phyloP scores from a whole-genome alignment of 1,139 yeast genomes.

The Schwanniomyces etchellsii region DNA sequence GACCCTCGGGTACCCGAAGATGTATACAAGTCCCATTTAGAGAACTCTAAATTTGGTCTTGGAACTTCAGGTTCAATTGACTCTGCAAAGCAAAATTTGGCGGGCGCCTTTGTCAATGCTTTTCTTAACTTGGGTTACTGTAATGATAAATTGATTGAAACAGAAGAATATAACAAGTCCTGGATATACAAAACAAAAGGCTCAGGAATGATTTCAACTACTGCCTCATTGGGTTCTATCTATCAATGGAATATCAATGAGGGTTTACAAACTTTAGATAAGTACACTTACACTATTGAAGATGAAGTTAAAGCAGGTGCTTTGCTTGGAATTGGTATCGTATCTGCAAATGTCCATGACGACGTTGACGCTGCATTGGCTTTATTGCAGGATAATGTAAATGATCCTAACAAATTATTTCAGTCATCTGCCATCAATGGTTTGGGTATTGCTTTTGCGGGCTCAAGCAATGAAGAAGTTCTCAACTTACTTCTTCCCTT shows the following conservation, averaged over 20 bases:
- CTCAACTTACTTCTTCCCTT: slow-evolving; percentile 75
- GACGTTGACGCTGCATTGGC: slow-evolving; percentile 93
- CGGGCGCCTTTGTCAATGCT: slow-evolving; percentile 91
- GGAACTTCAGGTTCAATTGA: slow-evolving; percentile 65
- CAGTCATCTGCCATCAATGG: slow-evolving; percentile 85
- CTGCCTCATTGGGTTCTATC: slow-evolving; percentile 87
- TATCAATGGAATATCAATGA: slow-evolving; percentile 89
- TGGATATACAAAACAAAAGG: slow-evolving; percentile 95
- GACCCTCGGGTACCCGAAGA: slow-evolving; percentile 96
- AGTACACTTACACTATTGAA: slow-evolving; percentile 80
- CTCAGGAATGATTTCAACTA: slow-evolving; percentile 87
- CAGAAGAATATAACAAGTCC: slow-evolving; percentile 64
- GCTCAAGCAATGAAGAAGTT: slow-evolving; percentile 84
- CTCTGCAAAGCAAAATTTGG: slow-evolving; percentile 92
- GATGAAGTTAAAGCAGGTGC: slow-evolving; percentile 95
- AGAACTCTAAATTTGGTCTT: slow-evolving; percentile 53
- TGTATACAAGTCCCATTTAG: slow-evolving; percentile 86
- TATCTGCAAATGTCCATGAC: slow-evolving; percentile 92
- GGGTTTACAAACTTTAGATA: slow-evolving; percentile 87
- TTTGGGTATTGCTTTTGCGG: slow-evolving; percentile 92
- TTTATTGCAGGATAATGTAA: slow-evolving; percentile 74
- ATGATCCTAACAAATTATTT: slow-evolving; percentile 41
- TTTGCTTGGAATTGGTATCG: slow-evolving; percentile 88
- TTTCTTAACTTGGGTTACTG: slow-evolving; percentile 90
- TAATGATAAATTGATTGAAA: slow-evolving; percentile 73